Conservation (phyloP, 768 basidiomycete genomes). For the Pluteus cervinus region DNA sequence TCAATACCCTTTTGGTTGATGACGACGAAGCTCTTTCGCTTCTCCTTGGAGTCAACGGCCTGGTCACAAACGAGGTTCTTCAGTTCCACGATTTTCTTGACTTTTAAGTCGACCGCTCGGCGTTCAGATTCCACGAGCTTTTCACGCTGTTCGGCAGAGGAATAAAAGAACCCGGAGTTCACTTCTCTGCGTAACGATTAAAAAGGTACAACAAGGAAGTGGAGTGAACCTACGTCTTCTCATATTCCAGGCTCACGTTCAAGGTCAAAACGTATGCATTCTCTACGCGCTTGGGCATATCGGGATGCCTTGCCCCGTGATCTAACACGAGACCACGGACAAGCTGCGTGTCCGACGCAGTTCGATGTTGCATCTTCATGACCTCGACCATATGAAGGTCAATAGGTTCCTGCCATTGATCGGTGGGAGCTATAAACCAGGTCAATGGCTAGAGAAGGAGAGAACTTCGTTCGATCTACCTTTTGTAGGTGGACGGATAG, state of each 20-base stretch:
- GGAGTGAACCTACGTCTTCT: constrained; percentile 81
- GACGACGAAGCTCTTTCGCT: constrained; percentile 83
- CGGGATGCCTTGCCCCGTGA: constrained; percentile 95
- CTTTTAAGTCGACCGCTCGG: constrained; percentile 87
- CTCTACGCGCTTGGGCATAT: constrained; percentile 98
- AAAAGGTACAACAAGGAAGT: constrained; percentile 6
- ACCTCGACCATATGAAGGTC: constrained; percentile 99
- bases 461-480: constrained; percentile 30
- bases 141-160: constrained; percentile 95
- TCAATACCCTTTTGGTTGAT: constrained; percentile 99
- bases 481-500: constrained; percentile 70
- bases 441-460: constrained; percentile 8
- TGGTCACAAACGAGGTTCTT: constrained; percentile 97
- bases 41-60: constrained; percentile 75
- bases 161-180: constrained; percentile 99
- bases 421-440: constrained; percentile 45
- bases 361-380: constrained; percentile 99
- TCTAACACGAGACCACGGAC: constrained; percentile 94
- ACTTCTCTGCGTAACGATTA: constrained; percentile 79
- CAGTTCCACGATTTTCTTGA: constrained; percentile 93
- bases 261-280: constrained; percentile 93
- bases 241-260: constrained; percentile 97
- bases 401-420: constrained; percentile 82
- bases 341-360: constrained; percentile 94
- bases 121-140: constrained; percentile 98